Evolutionary conservation across 345 rosid species (phyloP), one percentile per base, ranked within the genome.

Genomic region (Noccaea bulbosa): DNA sequence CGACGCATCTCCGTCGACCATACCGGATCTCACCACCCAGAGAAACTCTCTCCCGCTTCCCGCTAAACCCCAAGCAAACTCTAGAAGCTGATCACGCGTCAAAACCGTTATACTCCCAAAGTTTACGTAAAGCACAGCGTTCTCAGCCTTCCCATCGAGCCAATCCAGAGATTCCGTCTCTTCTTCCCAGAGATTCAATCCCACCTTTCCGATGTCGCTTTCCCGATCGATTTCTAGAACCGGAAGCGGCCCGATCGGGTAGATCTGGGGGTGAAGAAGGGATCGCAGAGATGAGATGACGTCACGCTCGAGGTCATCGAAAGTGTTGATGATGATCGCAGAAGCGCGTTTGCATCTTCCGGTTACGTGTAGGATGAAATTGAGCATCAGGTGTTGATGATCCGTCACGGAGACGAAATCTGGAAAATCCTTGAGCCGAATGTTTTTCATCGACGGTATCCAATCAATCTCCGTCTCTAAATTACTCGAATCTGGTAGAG

Each of bases 21-120:
- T 71, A 65, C 83, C 83, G 0, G 91, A 83, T 62, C 92, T 44
- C 12, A 77, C 65, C 45, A 81, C 70, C 92, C 89, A 87, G 53
- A 87, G 47, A 68, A 87, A 87, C 3, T 79, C 43, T 16, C 80
- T 79, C 17, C 68, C 77, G 59, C 89, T 85, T 9, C 75, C 70
- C 1, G 89, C 92, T n/a, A 85, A 72, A 3, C 89, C 89, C 87
- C 86, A 81, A 5, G 89, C 86, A 11, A 85, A 81, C 73, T 87
- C 92, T 11, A 43, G 1, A 8, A 83, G 11, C 54, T 83, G 83
- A 24, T 76, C 56, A 0, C 72, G 7, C 2, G 85, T 77, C 77
- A 87, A 77, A 10, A 83, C 77, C 2, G 89, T 72, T 65, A 87
- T 58, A 73, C 89, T 84, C 11, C 91, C 91, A 5, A 84, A 86